Evolutionary conservation across 257 asterid genomes (phyloP).

Genomic region (Plantago major): DNA sequence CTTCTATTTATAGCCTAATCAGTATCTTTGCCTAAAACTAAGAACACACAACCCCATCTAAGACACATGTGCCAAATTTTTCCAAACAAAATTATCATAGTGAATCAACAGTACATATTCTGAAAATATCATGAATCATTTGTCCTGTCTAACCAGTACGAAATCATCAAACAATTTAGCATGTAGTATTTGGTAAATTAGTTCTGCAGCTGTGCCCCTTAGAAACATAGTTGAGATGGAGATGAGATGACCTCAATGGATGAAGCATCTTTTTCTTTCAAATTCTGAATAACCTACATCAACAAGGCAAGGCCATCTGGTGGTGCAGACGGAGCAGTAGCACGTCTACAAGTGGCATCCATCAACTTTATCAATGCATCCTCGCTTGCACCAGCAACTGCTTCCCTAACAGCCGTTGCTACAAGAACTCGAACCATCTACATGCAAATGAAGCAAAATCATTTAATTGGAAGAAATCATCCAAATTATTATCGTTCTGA

Average conservation of each 20-base stretch:
- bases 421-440: constrained; percentile 98
- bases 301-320: constrained; percentile 93
- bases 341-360: constrained; percentile 93
- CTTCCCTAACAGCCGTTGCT: constrained; percentile 88
- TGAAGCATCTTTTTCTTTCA: constrained; percentile 47
- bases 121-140: too few species aligned
- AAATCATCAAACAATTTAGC: too few species aligned
- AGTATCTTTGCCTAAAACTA: too few species aligned
- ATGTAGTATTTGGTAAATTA: too few species aligned
- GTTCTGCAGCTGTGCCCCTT: neutral
- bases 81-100: too few species aligned
- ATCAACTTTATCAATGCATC: constrained; percentile 73
- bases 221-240: constrained; percentile 2
- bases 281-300: constrained; percentile 81
- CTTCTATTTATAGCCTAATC: too few species aligned
- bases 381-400: constrained; percentile 90
- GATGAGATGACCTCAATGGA: constrained; percentile 35
- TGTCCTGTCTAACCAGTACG: too few species aligned
- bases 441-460: constrained; percentile 11
- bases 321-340: constrained; percentile 98
- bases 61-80: too few species aligned
- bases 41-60: too few species aligned
- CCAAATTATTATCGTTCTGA: too few species aligned
- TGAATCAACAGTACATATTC: too few species aligned
- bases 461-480: too few species aligned